Evolutionary conservation across 208 protist genomes (phyloP).

Genomic region (Kentomonas sorsogonicus): DNA sequence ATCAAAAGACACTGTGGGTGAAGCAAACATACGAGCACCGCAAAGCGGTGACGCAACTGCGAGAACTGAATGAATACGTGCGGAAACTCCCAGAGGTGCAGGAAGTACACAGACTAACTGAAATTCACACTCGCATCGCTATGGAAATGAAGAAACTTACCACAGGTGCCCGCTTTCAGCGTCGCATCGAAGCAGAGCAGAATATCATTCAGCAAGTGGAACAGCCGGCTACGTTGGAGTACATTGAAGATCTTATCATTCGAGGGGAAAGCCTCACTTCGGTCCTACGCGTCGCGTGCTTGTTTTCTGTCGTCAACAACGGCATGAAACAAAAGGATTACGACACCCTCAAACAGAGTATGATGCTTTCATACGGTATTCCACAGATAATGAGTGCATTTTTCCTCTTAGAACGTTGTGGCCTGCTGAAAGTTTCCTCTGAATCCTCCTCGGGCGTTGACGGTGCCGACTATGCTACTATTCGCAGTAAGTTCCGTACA

Average conservation of each 20-base stretch:
- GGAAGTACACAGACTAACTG: constrained; percentile 72
- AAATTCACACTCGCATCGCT: constrained; percentile 74
- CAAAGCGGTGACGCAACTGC: constrained; percentile 79
- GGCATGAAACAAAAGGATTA: constrained; percentile 70
- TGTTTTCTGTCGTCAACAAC: constrained; percentile 80
- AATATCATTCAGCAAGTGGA: constrained; percentile 68
- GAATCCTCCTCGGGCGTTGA: constrained; percentile 39
- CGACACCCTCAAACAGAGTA: constrained; percentile 52
- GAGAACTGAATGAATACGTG: constrained; percentile 88
- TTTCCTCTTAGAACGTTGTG: constrained; percentile 48
- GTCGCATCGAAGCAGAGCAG: constrained; percentile 67
- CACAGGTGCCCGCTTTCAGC: constrained; percentile 56
- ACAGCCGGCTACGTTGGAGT: constrained; percentile 65
- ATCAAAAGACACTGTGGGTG: constrained; percentile 79
- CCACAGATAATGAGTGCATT: constrained; percentile 61
- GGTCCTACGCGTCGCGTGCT: constrained; percentile 69
- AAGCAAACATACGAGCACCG: constrained; percentile 85
- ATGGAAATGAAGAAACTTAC: constrained; percentile 72
- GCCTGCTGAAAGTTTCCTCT: constrained; percentile 46
- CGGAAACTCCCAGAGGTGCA: constrained; percentile 81
- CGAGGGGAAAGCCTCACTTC: constrained; percentile 41
- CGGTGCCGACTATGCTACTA: constrained; percentile 30
- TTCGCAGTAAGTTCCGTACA: constrained; percentile 52
- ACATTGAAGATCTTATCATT: constrained; percentile 81
- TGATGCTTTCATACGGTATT: constrained; percentile 87